Conservation (phyloP, 106 monocot species). For the Dactylorhiza incarnata region DNA sequence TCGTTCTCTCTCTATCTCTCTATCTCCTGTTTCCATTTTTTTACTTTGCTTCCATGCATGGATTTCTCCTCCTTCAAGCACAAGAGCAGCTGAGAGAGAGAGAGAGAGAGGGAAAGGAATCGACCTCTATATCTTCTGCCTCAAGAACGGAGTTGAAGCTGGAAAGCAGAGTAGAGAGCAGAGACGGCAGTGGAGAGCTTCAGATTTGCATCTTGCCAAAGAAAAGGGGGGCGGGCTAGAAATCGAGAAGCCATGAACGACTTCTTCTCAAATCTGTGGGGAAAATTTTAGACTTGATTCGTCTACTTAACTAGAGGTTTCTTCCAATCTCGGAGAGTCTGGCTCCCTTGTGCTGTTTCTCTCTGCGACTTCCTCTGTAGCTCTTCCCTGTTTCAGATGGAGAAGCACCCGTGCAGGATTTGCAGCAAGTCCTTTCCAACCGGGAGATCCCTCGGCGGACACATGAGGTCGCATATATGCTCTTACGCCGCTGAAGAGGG, state of each 20-base stretch:
- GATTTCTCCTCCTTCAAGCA: constrained; percentile 10
- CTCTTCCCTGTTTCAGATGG: constrained; percentile 4
- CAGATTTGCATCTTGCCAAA: neutral
- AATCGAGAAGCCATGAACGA: neutral
- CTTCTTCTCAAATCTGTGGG: neutral
- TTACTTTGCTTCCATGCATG: constrained; percentile 21
- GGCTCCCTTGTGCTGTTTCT: neutral
- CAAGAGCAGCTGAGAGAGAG: neutral
- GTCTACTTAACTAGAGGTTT: neutral
- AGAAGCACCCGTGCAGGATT: constrained; percentile 33
- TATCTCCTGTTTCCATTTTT: neutral
- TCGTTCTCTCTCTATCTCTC: neutral
- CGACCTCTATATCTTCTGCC: neutral
- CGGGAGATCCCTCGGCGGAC: constrained; percentile 48
- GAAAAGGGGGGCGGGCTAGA: neutral
- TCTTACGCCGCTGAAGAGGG: neutral
- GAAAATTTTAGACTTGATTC: neutral
- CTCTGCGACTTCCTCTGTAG: too few relatives aligned
- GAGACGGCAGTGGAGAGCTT: neutral
- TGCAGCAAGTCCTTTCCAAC: constrained; percentile 35
- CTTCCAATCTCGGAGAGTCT: neutral
- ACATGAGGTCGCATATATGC: constrained; percentile 51
- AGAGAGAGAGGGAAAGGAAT: neutral
- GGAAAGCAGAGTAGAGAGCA: neutral
- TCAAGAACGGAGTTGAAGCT: neutral